Percentiles rank a stretch among this genome's conserved stretches.
Conservation (phyloP, 176 grass and related monocot species). For the Hsuehochloa calcarea region DNA sequence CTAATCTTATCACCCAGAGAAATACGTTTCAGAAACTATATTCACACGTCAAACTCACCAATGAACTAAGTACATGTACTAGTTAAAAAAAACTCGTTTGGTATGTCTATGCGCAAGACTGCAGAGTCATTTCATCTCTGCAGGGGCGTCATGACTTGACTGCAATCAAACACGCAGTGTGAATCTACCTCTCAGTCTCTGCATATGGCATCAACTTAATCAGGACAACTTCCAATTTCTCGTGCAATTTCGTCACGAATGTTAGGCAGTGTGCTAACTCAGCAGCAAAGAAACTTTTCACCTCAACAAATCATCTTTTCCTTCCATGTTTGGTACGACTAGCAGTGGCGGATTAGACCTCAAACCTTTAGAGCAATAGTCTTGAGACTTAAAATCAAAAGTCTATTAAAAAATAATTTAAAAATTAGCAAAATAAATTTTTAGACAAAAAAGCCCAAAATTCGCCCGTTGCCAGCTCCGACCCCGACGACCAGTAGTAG, state of each 20-base stretch:
- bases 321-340: neutral
- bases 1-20: neutral
- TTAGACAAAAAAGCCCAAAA: too few species aligned
- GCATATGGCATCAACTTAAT: neutral
- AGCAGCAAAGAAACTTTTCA: neutral
- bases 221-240: neutral
- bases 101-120: neutral
- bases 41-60: neutral
- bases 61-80: neutral
- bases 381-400: too few species aligned
- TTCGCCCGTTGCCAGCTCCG: too few species aligned
- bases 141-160: slow-evolving; percentile 28
- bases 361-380: too few species aligned
- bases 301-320: neutral
- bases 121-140: neutral
- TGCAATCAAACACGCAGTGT: neutral
- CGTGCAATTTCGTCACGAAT: slow-evolving; percentile 21
- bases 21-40: neutral
- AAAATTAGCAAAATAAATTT: too few species aligned
- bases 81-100: neutral
- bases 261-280: neutral
- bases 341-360: too few species aligned
- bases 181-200: neutral
- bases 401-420: too few species aligned
- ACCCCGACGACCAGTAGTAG: neutral